Evolutionary conservation across 2,329 filamentous ascomycete genomes (phyloP).

Genomic region (Colletotrichum coccodes): DNA sequence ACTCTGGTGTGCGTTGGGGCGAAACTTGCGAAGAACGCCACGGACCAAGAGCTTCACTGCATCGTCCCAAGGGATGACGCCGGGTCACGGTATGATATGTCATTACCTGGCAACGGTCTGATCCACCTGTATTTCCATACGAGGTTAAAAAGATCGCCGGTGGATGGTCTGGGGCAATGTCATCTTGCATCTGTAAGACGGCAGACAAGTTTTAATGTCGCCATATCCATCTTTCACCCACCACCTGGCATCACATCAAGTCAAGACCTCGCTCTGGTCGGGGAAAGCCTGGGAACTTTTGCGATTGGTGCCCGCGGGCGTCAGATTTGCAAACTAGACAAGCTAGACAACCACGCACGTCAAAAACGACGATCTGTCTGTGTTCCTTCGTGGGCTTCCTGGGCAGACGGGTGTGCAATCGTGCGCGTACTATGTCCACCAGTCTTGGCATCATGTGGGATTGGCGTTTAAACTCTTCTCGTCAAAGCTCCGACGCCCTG

Average conservation of each 20-base stretch:
- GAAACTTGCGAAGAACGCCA: background rate
- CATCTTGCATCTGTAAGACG: too few species aligned
- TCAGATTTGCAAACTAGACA: background rate
- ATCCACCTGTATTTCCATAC: background rate
- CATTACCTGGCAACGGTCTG: background rate
- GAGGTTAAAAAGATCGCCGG: background rate
- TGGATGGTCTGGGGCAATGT: too few species aligned
- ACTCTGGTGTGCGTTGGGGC: background rate
- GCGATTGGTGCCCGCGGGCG: constrained; percentile 23
- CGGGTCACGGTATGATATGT: background rate
- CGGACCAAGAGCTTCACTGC: background rate
- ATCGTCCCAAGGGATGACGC: background rate
- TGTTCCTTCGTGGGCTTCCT: background rate
- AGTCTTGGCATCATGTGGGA: background rate
- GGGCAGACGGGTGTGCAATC: background rate
- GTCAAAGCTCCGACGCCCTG: background rate
- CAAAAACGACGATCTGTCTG: background rate
- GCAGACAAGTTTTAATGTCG: too few species aligned
- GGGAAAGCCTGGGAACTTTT: background rate
- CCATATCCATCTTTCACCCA: background rate
- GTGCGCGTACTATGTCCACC: background rate
- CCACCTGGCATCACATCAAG: background rate
- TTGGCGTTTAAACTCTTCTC: background rate
- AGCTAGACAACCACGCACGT: background rate
- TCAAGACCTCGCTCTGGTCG: background rate